Percentiles rank a stretch among this genome's conserved stretches.
Evolutionary conservation across 768 basidiomycete genomes (phyloP).

Genomic region (Trametes punicea): DNA sequence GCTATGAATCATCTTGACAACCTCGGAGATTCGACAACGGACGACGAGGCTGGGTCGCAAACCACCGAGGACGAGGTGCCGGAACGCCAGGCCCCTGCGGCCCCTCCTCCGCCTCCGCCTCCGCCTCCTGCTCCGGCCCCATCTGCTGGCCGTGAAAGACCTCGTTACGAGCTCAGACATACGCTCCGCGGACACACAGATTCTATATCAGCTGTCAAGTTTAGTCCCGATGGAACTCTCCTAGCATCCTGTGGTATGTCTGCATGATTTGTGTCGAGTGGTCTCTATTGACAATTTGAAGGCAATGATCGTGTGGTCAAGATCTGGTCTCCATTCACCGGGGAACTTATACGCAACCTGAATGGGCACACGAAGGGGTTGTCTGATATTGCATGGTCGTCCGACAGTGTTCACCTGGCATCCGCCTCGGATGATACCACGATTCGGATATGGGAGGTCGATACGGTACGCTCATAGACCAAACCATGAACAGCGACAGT

Average conservation of each 20-base stretch:
- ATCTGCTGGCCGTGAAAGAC: constrained; percentile 35
- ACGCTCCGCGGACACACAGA: constrained; percentile 74
- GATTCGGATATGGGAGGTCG: constrained; percentile 84
- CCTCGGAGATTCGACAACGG: constrained; percentile 43
- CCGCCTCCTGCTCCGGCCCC: constrained; percentile 33
- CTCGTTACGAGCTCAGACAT: constrained; percentile 68
- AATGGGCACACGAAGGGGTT: constrained; percentile 81
- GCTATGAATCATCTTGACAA: constrained; percentile 20
- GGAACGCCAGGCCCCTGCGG: constrained; percentile 46
- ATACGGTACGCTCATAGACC: constrained; percentile 47
- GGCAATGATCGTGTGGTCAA: constrained; percentile 78
- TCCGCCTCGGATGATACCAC: constrained; percentile 93
- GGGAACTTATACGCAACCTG: constrained; percentile 71
- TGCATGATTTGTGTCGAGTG: not conserved
- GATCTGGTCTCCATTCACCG: constrained; percentile 80
- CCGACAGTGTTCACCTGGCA: constrained; percentile 77
- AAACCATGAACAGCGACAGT: not conserved
- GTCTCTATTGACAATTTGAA: constrained; percentile 28
- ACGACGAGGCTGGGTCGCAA: constrained; percentile 70
- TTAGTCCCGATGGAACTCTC: constrained; percentile 82
- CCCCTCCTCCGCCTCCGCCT: constrained; percentile 38
- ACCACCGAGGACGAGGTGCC: constrained; percentile 84
- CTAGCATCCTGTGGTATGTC: constrained; percentile 81
- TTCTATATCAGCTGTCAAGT: constrained; percentile 86
- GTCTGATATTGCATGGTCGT: constrained; percentile 87